These are phyloP conservation scores for Cylindrotheca closterium DNA, from an alignment of 108 stramenopile genomes.

Conservation along the genomic window DNA sequence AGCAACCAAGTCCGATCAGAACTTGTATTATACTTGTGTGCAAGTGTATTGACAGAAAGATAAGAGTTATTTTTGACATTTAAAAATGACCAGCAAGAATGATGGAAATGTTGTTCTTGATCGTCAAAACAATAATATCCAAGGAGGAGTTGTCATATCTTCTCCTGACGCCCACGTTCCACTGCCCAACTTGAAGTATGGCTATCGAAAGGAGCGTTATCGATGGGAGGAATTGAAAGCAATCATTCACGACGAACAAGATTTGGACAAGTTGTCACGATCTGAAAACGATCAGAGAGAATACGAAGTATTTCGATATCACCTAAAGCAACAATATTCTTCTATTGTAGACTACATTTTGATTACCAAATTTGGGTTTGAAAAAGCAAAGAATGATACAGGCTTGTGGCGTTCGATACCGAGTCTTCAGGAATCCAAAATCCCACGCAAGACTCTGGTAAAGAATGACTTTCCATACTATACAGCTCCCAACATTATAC, in stretches of 20 bases:
- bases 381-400: conserved; percentile 1
- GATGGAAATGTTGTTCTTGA: too few species aligned
- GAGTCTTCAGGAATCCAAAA: not conserved
- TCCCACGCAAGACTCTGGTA: conserved; percentile 29
- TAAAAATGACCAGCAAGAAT: too few species aligned
- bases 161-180: conserved; percentile 10
- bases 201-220: conserved; percentile 26
- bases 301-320: conserved; percentile 40
- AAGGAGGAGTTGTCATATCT: conserved; percentile 8
- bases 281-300: conserved; percentile 41
- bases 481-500: conserved; percentile 50
- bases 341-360: conserved; percentile 69
- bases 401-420: conserved; percentile 4
- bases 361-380: conserved; percentile 66
- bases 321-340: conserved; percentile 48
- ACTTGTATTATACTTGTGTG: too few species aligned
- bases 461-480: conserved; percentile 79
- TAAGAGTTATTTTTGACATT: too few species aligned
- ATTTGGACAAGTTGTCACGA: conserved; percentile 56
- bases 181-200: conserved; percentile 36
- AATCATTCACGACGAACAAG: conserved; percentile 34
- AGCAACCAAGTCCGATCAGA: too few species aligned
- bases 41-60: too few species aligned
- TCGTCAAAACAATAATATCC: too few species aligned
- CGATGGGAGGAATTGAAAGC: conserved; percentile 37